These are phyloP conservation scores for Datura wrightii DNA, from an alignment of 257 asterid genomes.

Conservation along the genomic window DNA sequence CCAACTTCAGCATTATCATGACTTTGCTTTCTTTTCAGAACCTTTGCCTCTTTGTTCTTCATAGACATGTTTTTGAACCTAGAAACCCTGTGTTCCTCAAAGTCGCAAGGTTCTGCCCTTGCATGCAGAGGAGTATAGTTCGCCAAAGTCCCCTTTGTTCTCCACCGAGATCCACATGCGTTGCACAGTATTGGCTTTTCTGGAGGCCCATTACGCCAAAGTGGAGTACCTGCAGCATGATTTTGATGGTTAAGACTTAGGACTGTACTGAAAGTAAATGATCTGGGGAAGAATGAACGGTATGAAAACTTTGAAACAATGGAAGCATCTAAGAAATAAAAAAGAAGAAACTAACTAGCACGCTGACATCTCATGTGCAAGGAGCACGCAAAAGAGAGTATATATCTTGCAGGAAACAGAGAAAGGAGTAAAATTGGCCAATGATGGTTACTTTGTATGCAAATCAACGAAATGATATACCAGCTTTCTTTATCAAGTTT, in stretches of 20 bases:
- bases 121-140: slow-evolving; percentile 96
- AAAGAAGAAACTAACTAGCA: neutral
- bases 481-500: neutral
- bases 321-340: neutral
- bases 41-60: slow-evolving; percentile 69
- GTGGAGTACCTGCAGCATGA: slow-evolving; percentile 73
- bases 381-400: neutral
- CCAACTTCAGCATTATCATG: slow-evolving; percentile 54
- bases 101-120: slow-evolving; percentile 74
- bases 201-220: slow-evolving; percentile 99
- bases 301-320: neutral
- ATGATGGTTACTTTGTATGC: neutral
- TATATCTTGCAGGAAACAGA: neutral
- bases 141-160: slow-evolving; percentile 89
- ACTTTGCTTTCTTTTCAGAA: slow-evolving; percentile 67
- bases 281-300: neutral
- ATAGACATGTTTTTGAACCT: slow-evolving; percentile 59
- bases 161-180: slow-evolving; percentile 99
- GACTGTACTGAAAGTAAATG: neutral
- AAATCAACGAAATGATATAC: neutral
- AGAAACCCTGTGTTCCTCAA: slow-evolving; percentile 61
- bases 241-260: neutral
- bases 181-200: slow-evolving; percentile 98
- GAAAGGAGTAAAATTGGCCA: neutral
- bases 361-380: neutral